phyloP scores from a whole-genome alignment of 345 rosid species.

The Populus nigra region DNA sequence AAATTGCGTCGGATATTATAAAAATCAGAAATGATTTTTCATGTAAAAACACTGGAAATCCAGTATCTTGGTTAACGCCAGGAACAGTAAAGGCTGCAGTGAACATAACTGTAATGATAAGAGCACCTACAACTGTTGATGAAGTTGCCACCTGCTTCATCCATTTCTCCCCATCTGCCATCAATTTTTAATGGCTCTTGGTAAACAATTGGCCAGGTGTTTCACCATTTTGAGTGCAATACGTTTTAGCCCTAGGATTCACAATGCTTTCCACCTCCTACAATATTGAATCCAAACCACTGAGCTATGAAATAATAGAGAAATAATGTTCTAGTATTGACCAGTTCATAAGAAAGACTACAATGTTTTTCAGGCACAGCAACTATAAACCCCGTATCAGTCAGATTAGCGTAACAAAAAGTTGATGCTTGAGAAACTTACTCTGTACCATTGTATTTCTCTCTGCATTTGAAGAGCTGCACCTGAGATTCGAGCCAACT shows the following conservation, averaged over 20 bases:
- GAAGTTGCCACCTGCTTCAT: neutral
- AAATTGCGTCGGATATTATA: neutral
- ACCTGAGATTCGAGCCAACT: neutral
- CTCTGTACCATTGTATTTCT: no score
- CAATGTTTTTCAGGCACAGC: neutral
- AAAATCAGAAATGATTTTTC: neutral
- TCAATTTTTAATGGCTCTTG: neutral
- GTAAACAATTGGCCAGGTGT: conserved; percentile 7
- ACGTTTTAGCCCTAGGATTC: neutral
- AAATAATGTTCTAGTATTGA: conserved; percentile 9
- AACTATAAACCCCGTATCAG: conserved; percentile 11
- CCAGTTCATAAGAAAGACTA: conserved; percentile 7
- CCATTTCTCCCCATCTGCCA: neutral
- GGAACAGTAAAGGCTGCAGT: neutral
- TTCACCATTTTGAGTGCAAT: neutral
- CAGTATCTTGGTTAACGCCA: neutral
- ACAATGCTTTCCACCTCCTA: neutral
- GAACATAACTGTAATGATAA: neutral
- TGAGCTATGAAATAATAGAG: no score
- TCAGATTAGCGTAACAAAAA: conserved; percentile 12
- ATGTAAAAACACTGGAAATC: neutral
- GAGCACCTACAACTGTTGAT: neutral
- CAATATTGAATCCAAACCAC: no score
- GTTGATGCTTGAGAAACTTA: neutral
- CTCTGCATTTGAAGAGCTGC: neutral